Evolutionary conservation across 192 early-diverging fungal species (phyloP).

Genomic region (Paraglomus brasilianum): DNA sequence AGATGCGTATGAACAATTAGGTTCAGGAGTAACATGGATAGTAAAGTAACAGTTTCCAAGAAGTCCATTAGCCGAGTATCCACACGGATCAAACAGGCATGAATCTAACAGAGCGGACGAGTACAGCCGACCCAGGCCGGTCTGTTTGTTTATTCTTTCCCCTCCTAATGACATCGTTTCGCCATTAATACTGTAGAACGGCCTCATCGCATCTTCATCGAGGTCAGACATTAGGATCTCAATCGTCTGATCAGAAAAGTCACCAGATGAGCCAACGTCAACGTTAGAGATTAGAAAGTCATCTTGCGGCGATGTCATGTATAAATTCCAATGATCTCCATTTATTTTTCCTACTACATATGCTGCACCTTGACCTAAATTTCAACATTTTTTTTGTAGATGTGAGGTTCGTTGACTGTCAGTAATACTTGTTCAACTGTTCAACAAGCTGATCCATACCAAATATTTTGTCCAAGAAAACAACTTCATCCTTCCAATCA

Average conservation of each 20-base stretch:
- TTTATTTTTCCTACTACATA: conserved; percentile 94
- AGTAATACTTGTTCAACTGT: background rate
- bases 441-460: conserved; percentile 39
- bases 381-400: background rate
- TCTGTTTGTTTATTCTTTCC: conserved; percentile 64
- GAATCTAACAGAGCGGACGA: conserved; percentile 83
- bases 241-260: conserved; percentile 74
- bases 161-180: conserved; percentile 62
- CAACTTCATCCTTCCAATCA: conserved; percentile 90
- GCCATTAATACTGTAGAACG: conserved; percentile 71
- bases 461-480: conserved; percentile 64
- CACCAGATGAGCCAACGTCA: conserved; percentile 21
- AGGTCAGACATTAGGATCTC: conserved; percentile 97
- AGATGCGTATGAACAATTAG: conserved; percentile 97
- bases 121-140: conserved; percentile 81
- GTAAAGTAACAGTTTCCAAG: conserved; percentile 86
- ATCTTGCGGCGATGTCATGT: conserved; percentile 72
- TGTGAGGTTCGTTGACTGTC: background rate
- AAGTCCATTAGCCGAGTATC: conserved; percentile 93
- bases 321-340: conserved; percentile 96
- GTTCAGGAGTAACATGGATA: conserved; percentile 97
- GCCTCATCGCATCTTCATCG: conserved; percentile 72
- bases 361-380: conserved; percentile 65
- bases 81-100: conserved; percentile 93
- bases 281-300: conserved; percentile 39